Conservation (phyloP, 495 filamentous ascomycete genomes). For the Aspergillus steynii region DNA sequence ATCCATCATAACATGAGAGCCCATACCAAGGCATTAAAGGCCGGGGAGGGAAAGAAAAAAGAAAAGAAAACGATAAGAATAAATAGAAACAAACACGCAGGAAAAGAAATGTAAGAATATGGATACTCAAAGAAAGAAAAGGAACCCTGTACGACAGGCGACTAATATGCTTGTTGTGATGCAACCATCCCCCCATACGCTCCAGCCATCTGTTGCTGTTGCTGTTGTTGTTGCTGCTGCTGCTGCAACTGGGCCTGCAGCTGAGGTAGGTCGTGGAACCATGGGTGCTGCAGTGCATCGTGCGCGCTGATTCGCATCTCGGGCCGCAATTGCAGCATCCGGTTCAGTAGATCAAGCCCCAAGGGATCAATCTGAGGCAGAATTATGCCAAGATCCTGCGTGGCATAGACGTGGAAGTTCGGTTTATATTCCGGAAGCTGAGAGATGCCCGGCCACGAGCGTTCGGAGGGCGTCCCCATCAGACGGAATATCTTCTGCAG, state of each 20-base stretch:
- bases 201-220: conserved; percentile 42
- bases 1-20: background rate
- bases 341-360: conserved; percentile 80
- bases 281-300: conserved; percentile 83
- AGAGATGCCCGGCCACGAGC: conserved; percentile 88
- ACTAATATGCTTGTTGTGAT: conserved; percentile 41
- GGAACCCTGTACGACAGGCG: conserved; percentile 4
- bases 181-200: conserved; percentile 44
- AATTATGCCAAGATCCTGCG: conserved; percentile 81
- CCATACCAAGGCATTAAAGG: background rate
- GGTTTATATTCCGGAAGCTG: conserved; percentile 92
- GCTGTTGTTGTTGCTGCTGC: conserved; percentile 42
- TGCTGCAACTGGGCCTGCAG: conserved; percentile 53
- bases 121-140: conserved; percentile 4
- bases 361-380: conserved; percentile 85
- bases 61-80: background rate
- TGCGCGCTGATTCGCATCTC: conserved; percentile 86
- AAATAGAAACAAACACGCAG: conserved; percentile 7
- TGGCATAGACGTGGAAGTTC: conserved; percentile 92
- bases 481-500: conserved; percentile 93
- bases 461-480: conserved; percentile 93
- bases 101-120: conserved; percentile 9
- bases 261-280: conserved; percentile 73
- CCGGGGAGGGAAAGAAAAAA: background rate
- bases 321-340: conserved; percentile 90